Evolutionary conservation across 352 stramenopile species (phyloP).

Genomic region (Pythium grandisporangium): DNA sequence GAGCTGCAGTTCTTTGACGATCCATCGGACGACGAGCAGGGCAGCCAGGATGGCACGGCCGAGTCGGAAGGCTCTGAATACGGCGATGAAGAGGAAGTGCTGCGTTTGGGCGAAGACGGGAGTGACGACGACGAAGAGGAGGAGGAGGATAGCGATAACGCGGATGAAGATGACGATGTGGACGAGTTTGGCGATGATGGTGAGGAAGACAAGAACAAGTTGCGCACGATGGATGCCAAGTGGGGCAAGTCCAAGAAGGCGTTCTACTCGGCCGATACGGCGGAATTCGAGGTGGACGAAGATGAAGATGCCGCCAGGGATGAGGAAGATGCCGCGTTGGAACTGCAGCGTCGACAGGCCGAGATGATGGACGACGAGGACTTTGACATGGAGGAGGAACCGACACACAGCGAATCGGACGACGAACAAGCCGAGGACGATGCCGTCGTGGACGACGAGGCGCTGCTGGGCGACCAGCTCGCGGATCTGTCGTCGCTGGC

Average conservation of each 20-base stretch:
- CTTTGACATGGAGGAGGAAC: conserved; percentile 48
- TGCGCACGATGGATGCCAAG: conserved; percentile 68
- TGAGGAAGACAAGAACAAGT: conserved; percentile 58
- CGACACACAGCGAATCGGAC: conserved; percentile 33
- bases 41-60: conserved; percentile 35
- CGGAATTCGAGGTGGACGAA: conserved; percentile 71
- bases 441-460: conserved; percentile 46
- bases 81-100: conserved; percentile 50
- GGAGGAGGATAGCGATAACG: conserved; percentile 19
- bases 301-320: conserved; percentile 75
- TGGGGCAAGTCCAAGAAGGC: conserved; percentile 84
- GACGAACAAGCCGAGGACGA: conserved; percentile 20
- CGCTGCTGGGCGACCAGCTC: conserved; percentile 54
- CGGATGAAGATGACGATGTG: conserved; percentile 22
- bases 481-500: conserved; percentile 63
- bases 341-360: conserved; percentile 78
- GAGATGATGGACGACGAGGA: conserved; percentile 83
- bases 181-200: conserved; percentile 48
- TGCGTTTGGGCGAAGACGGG: conserved; percentile 46
- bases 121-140: conserved; percentile 32
- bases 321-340: conserved; percentile 74
- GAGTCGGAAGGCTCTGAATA: conserved; percentile 55
- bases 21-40: conserved; percentile 65
- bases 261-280: conserved; percentile 82
- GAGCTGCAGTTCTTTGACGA: conserved; percentile 84